Conservation (phyloP, 78 protist species). For the Dictyostelium purpureum region DNA sequence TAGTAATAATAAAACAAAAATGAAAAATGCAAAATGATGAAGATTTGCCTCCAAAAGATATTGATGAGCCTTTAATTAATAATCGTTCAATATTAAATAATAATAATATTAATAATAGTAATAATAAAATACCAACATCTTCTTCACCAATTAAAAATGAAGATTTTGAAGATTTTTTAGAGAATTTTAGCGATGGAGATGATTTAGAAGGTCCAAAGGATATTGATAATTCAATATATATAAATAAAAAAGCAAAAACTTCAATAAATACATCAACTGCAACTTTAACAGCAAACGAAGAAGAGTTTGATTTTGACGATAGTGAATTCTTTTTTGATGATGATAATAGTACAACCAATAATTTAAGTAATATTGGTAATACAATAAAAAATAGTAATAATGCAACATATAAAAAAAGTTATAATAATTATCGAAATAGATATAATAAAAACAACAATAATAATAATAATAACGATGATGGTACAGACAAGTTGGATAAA, state of each 20-base stretch:
- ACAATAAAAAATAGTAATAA: background rate
- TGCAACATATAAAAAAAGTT: background rate
- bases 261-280: background rate
- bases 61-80: background rate
- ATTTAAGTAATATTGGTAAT: background rate
- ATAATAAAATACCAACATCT: too few relatives aligned
- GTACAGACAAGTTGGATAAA: background rate
- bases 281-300: background rate
- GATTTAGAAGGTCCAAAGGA: background rate
- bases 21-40: too few relatives aligned
- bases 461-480: background rate
- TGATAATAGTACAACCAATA: background rate
- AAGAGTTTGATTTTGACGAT: constrained; percentile 13
- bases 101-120: too few relatives aligned
- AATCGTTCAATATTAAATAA: background rate
- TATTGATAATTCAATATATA: too few relatives aligned
- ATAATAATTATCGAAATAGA: background rate
- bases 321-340: background rate
- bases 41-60: background rate
- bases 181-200: too few relatives aligned
- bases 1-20: too few relatives aligned
- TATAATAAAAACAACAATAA: background rate
- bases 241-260: too few relatives aligned
- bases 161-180: background rate
- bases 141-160: too few relatives aligned